phyloP scores from a whole-genome alignment of 2,329 filamentous ascomycete genomes.

The Diaporthe sp. region DNA sequence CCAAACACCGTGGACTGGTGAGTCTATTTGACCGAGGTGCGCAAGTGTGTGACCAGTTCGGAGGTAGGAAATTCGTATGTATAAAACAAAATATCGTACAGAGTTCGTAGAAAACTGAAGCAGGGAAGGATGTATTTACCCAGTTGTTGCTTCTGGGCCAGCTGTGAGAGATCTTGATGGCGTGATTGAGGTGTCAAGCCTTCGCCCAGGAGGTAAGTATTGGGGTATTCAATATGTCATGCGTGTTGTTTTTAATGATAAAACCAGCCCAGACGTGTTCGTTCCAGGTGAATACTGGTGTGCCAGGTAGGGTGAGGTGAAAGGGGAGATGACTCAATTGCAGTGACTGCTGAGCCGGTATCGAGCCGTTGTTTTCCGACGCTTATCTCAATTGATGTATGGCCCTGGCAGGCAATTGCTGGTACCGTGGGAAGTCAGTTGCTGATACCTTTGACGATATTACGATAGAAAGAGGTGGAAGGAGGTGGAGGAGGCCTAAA shows the following conservation, averaged over 20 bases:
- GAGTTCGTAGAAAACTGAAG: neutral
- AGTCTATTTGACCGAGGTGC: neutral
- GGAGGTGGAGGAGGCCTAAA: too few relatives aligned
- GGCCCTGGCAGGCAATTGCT: too few relatives aligned
- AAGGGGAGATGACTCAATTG: constrained; percentile 10
- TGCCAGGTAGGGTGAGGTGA: neutral
- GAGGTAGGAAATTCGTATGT: too few relatives aligned
- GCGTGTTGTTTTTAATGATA: neutral
- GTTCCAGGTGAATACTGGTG: neutral
- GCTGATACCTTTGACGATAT: too few relatives aligned
- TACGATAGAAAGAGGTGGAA: too few relatives aligned
- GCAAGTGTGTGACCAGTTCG: neutral
- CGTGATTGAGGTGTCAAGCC: neutral
- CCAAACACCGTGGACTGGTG: neutral
- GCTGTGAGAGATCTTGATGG: neutral
- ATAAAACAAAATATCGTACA: neutral
- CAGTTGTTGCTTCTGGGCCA: neutral
- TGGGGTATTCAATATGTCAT: neutral
- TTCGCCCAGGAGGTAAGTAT: neutral
- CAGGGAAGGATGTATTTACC: constrained; percentile 1
- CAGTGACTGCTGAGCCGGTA: too few relatives aligned
- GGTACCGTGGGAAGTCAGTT: too few relatives aligned
- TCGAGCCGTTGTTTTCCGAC: too few relatives aligned
- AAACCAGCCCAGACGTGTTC: neutral
- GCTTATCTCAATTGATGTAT: too few relatives aligned